Base-by-base conservation (phyloP, 805 yeast genomes). In the Torulaspora quercuum region DNA sequence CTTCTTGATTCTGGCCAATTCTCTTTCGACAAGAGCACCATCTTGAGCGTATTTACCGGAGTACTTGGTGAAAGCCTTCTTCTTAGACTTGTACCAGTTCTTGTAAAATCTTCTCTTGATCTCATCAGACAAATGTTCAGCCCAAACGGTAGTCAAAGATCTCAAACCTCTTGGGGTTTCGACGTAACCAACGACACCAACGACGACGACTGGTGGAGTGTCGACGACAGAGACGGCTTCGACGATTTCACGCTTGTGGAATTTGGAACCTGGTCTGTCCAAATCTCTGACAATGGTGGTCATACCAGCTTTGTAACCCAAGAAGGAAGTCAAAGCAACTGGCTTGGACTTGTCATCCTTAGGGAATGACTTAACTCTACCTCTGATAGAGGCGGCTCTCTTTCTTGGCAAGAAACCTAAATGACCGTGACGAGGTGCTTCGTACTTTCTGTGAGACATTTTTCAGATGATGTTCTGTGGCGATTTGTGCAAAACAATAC, bases 361-460 rank as follows among this genome's bases (percentile, higher is more conserved):
- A 70, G 99, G 98, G 95, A 90, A 92, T 50, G 99, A 78, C 87
- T 88, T 90, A 69, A 89, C 92, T 79, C 86, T 89, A 76, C 96
- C 98, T 80, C 95, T 86, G 78, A 87, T 92, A 69, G 83, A 78
- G 73, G 94, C 81, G 69, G 97, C 88, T 81, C 98, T 88, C 96
- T 92, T 92, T 82, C 96, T 88, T 83, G 99, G 98, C 65, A 83
- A 79, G 95, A 88, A 92, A 69, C 97, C 98, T 72, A 92, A 79
- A 73, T 95, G 90, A 75, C 99, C 99, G 89, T 92, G 97, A 80
- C 99, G 88, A 80, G 99, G 99, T 64, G 92, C 95, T 86, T 92
- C 97, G 92, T 69, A 92, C 83, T 92, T 92, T 84, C 99, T 87
- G 92, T 92, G 99, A 72, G 98, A 92, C 99, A 92, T 92, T 49